Percentiles rank a stretch among this genome's conserved stretches.
Evolutionary conservation across 176 grass and related monocot genomes (phyloP).

Genomic region (Hsuehochloa calcarea): DNA sequence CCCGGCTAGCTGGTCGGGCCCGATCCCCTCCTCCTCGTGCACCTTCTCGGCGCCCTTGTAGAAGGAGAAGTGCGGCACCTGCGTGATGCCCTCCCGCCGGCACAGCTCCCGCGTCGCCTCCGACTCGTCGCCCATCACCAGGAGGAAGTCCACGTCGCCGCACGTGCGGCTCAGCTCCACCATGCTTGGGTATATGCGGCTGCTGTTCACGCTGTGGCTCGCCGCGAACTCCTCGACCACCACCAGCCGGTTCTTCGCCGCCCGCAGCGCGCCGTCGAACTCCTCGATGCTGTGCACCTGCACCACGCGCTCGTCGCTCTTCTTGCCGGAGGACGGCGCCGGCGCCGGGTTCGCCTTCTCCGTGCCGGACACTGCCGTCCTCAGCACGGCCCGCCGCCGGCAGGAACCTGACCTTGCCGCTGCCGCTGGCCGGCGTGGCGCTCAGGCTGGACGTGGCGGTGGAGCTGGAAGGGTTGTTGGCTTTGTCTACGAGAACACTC

Average conservation of each 20-base stretch:
- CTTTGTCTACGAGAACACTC: no score
- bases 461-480: no score
- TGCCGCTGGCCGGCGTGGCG: neutral
- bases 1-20: constrained; percentile 64
- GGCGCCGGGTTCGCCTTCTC: constrained; percentile 31
- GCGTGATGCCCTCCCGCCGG: constrained; percentile 62
- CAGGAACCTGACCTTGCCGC: constrained; percentile 27
- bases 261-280: constrained; percentile 63
- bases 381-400: neutral
- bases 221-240: constrained; percentile 96
- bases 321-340: neutral
- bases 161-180: constrained; percentile 87
- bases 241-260: constrained; percentile 76
- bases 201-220: constrained; percentile 67
- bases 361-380: constrained; percentile 26
- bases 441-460: constrained; percentile 5
- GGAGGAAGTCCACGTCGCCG: constrained; percentile 86
- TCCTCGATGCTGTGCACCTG: constrained; percentile 69
- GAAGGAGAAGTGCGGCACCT: constrained; percentile 86
- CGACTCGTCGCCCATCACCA: constrained; percentile 95
- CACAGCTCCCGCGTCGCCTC: constrained; percentile 63
- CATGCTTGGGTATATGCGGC: constrained; percentile 74
- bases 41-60: constrained; percentile 83
- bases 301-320: constrained; percentile 45
- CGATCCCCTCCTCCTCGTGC: constrained; percentile 92